Evolutionary conservation across 768 basidiomycete species (phyloP).

Genomic region (Baorangia bicolor): DNA sequence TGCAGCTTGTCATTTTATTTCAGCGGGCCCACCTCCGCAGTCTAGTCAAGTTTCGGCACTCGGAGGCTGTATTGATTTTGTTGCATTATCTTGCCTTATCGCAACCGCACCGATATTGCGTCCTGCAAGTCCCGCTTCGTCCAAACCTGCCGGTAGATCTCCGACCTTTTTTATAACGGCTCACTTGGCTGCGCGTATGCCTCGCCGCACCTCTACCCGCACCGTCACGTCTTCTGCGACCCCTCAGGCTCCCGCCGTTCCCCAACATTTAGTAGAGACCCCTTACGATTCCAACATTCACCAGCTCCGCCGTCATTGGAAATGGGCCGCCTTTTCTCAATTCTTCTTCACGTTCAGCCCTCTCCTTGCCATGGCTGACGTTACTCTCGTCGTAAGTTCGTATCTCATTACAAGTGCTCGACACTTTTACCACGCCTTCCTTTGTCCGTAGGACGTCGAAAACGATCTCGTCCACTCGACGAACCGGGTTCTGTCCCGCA

Average conservation of each 20-base stretch:
- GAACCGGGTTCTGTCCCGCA: constrained; percentile 59
- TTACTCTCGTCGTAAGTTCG: constrained; percentile 59
- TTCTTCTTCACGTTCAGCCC: constrained; percentile 85
- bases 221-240: constrained; percentile 33
- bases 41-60: constrained; percentile 10
- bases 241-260: constrained; percentile 27
- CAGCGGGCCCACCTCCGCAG: constrained; percentile 10
- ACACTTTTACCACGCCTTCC: constrained; percentile 9
- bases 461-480: constrained; percentile 66
- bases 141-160: constrained; percentile 32
- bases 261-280: constrained; percentile 26
- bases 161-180: constrained; percentile 38
- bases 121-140: constrained; percentile 20
- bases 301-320: constrained; percentile 76
- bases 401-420: background rate
- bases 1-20: constrained; percentile 10
- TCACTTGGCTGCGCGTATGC: constrained; percentile 46
- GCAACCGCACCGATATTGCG: constrained; percentile 16
- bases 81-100: constrained; percentile 24
- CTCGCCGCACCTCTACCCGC: constrained; percentile 53
- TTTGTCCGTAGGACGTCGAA: constrained; percentile 64
- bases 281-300: constrained; percentile 41
- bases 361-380: constrained; percentile 68
- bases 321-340: constrained; percentile 90
- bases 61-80: constrained; percentile 19